Conservation (phyloP, 176 grass and related monocot species). For the Oryza longistaminata region DNA sequence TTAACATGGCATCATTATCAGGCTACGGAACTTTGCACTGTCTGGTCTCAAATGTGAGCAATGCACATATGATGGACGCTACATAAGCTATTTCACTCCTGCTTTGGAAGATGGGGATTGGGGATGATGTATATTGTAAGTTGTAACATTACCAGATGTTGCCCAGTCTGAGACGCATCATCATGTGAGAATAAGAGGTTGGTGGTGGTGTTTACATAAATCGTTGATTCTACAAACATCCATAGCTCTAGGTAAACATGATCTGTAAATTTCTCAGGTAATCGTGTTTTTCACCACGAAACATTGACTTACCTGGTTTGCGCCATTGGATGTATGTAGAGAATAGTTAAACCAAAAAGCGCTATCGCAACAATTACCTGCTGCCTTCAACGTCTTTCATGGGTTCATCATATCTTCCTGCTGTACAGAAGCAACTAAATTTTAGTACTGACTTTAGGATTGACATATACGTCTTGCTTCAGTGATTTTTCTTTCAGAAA, state of each 20-base stretch:
- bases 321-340: slow-evolving; percentile 12
- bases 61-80: background rate
- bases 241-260: slow-evolving; percentile 28
- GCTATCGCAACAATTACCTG: slow-evolving; percentile 8
- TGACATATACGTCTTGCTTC: no score
- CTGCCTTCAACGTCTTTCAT: background rate
- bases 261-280: slow-evolving; percentile 4
- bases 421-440: background rate
- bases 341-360: background rate
- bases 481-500: no score
- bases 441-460: no score
- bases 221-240: background rate
- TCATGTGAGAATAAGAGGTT: slow-evolving; percentile 15
- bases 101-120: slow-evolving; percentile 18
- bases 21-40: slow-evolving; percentile 1
- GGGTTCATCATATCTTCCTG: background rate
- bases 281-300: slow-evolving; percentile 10
- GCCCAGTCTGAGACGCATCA: slow-evolving; percentile 15
- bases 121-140: background rate
- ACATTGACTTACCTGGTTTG: background rate
- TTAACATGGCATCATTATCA: slow-evolving; percentile 4
- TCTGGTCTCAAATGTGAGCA: background rate
- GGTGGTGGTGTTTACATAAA: slow-evolving; percentile 22
- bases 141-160: slow-evolving; percentile 11
- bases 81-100: background rate